Percentiles rank a stretch among this genome's conserved stretches.
Evolutionary conservation across 2,329 filamentous ascomycete species (phyloP).

Genomic region (Cryphonectria nitschkei): DNA sequence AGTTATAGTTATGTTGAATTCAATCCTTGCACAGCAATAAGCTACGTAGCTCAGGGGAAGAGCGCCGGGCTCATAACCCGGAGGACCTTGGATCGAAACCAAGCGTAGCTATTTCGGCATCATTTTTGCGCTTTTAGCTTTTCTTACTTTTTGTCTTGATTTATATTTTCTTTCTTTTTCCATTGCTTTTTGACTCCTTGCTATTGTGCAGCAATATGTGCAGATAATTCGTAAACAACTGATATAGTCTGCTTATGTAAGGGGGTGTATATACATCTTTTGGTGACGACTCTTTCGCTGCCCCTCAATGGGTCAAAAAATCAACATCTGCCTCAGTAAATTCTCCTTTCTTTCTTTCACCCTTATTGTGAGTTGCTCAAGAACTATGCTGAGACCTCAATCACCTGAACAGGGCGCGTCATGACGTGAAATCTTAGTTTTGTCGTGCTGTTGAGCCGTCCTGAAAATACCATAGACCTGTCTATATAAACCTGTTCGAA

Average conservation of each 20-base stretch:
- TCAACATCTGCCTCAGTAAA: background rate
- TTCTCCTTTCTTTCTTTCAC: background rate
- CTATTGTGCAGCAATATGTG: no score
- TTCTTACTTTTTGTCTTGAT: background rate
- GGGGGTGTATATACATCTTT: background rate
- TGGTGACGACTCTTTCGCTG: background rate
- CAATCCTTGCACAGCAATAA: background rate
- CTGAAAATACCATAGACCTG: background rate
- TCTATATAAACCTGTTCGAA: background rate
- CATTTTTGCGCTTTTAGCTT: background rate
- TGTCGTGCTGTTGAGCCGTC: background rate
- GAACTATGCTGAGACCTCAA: background rate
- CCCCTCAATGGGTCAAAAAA: background rate
- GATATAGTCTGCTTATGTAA: background rate
- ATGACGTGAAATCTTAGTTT: background rate
- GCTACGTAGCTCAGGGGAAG: constrained; percentile 30
- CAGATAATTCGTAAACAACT: no score
- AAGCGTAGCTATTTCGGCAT: constrained; percentile 24
- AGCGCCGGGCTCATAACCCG: constrained; percentile 31
- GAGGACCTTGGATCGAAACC: constrained; percentile 30
- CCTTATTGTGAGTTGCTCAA: background rate
- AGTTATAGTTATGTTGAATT: background rate
- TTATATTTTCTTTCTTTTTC: no score
- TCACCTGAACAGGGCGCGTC: background rate
- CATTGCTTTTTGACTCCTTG: background rate